These are phyloP conservation scores for Botrytis hyacinthi DNA, from an alignment of 2,329 filamentous ascomycete species.

Conservation along the genomic window DNA sequence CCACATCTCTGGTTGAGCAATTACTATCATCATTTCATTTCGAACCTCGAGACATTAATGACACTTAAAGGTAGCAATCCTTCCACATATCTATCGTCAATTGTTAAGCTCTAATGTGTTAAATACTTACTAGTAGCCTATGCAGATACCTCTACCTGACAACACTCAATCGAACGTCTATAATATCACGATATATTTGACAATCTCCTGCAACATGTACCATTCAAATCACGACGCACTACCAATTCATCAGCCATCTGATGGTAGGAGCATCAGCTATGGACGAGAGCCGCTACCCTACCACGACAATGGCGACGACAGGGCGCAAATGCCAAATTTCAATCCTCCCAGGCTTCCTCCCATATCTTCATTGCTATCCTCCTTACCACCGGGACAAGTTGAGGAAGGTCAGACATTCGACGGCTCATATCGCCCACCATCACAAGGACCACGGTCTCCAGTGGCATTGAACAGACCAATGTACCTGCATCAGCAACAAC, in stretches of 20 bases:
- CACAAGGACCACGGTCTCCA: conserved; percentile 17
- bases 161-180: conserved; percentile 6
- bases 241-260: conserved; percentile 14
- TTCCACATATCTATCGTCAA: background rate
- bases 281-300: conserved; percentile 11
- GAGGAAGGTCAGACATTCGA: conserved; percentile 8
- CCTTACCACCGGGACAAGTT: conserved; percentile 5
- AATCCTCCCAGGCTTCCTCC: conserved; percentile 10
- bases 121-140: conserved; percentile 19
- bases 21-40: background rate
- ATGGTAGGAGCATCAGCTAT: conserved; percentile 10
- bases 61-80: conserved; percentile 8
- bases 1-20: conserved; percentile 2
- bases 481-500: conserved; percentile 17
- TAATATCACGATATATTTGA: conserved; percentile 16
- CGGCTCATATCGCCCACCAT: conserved; percentile 9
- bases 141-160: conserved; percentile 19
- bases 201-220: conserved; percentile 15
- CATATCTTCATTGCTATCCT: conserved; percentile 18
- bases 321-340: conserved; percentile 15
- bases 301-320: conserved; percentile 18
- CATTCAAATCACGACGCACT: conserved; percentile 16
- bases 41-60: conserved; percentile 8
- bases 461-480: conserved; percentile 8
- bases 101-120: conserved; percentile 13